Evolutionary conservation across 163 green algal species (phyloP).

Genomic region (Prototheca wickerhamii): DNA sequence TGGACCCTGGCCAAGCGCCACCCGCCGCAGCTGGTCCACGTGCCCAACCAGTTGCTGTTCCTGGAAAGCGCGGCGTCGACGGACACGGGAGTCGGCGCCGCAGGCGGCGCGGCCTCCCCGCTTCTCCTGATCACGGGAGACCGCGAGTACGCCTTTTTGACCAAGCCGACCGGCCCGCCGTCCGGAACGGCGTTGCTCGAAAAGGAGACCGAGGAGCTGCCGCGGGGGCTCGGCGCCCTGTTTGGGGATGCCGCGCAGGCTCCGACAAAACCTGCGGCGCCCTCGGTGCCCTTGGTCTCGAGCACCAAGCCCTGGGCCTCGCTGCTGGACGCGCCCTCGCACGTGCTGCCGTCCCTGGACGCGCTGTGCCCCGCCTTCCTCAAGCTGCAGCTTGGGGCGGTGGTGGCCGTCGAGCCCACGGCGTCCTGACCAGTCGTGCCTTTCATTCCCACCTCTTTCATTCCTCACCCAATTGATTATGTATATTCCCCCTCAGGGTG

Average conservation of each 20-base stretch:
- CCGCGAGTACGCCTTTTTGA: neutral
- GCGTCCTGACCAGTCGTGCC: neutral
- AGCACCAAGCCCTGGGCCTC: slow-evolving; percentile 14
- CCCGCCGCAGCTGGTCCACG: slow-evolving; percentile 26
- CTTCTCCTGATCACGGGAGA: neutral
- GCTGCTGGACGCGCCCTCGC: slow-evolving; percentile 62
- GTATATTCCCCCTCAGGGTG: no score
- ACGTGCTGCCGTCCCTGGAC: slow-evolving; percentile 49
- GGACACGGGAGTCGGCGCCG: neutral
- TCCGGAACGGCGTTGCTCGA: no score
- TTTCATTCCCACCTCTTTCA: no score
- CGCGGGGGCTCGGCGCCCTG: slow-evolving; percentile 2
- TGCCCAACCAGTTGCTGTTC: slow-evolving; percentile 15
- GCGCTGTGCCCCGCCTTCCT: slow-evolving; percentile 48
- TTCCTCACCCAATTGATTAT: no score
- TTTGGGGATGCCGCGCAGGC: slow-evolving; percentile 1
- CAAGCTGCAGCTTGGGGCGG: no score
- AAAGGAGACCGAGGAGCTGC: no score
- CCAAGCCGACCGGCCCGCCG: neutral
- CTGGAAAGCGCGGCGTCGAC: neutral
- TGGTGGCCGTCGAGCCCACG: neutral
- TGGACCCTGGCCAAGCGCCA: slow-evolving; percentile 18
- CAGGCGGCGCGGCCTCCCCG: slow-evolving; percentile 1
- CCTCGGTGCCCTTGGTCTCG: neutral
- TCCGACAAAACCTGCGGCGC: neutral